These are phyloP conservation scores for Pseudogymnoascus sp. DNA, from an alignment of 2,329 filamentous ascomycete species.

Conservation along the genomic window DNA sequence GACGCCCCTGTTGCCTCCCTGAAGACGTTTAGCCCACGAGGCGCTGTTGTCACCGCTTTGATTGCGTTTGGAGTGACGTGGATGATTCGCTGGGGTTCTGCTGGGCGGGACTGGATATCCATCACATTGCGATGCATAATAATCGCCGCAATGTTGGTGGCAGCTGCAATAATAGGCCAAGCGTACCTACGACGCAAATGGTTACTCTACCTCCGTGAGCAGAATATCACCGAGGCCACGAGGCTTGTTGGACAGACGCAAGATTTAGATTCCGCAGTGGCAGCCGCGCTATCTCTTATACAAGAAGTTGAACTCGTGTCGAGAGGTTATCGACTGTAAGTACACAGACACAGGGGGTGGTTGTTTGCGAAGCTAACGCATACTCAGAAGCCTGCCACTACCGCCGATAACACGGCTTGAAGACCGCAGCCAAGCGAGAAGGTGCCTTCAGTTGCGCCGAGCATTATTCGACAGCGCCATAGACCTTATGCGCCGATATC, in stretches of 20 bases:
- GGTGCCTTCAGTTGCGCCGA: slow-evolving; percentile 73
- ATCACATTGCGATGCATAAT: slow-evolving; percentile 32
- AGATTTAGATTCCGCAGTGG: slow-evolving; percentile 70
- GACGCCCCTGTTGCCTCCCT: neutral
- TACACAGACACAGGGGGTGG: slow-evolving; percentile 14
- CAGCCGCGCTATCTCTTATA: slow-evolving; percentile 71
- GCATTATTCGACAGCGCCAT: slow-evolving; percentile 64
- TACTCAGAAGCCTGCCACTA: slow-evolving; percentile 68
- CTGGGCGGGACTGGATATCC: slow-evolving; percentile 50
- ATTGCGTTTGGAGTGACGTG: slow-evolving; percentile 52
- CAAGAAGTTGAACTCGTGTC: slow-evolving; percentile 96
- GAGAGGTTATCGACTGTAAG: slow-evolving; percentile 77
- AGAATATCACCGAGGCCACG: slow-evolving; percentile 63
- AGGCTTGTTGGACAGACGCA: slow-evolving; percentile 68
- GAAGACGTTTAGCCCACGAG: slow-evolving; percentile 47
- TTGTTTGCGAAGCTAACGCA: slow-evolving; percentile 16
- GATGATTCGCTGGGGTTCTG: slow-evolving; percentile 62
- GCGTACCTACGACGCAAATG: slow-evolving; percentile 71
- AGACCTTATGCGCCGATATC: slow-evolving; percentile 64
- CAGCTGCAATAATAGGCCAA: slow-evolving; percentile 54
- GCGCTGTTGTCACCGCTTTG: slow-evolving; percentile 58
- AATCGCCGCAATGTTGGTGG: slow-evolving; percentile 43
- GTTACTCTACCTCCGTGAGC: slow-evolving; percentile 69
- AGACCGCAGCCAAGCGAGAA: slow-evolving; percentile 68
- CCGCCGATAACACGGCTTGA: slow-evolving; percentile 91